Evolutionary conservation across 441 rosid genomes (phyloP).

Genomic region (Viola pubescens): DNA sequence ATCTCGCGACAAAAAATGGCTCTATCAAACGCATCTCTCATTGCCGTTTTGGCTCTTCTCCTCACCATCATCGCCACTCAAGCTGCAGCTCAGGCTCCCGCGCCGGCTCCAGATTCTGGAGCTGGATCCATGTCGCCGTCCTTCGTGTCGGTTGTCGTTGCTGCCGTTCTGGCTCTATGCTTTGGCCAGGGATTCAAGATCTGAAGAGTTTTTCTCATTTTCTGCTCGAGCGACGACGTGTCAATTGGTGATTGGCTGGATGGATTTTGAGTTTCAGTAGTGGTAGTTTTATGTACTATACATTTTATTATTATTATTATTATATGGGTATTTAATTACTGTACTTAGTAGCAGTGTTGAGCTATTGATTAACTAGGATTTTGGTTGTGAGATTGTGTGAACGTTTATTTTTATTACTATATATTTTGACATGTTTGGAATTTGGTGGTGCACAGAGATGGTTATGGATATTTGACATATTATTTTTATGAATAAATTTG

Average conservation of each 20-base stretch:
- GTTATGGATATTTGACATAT: no score
- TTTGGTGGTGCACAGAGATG: constrained; percentile 4
- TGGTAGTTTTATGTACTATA: background rate
- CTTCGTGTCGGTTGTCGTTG: constrained; percentile 18
- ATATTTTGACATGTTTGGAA: background rate
- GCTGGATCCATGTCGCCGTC: constrained; percentile 34
- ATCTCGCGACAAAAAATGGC: constrained; percentile 19
- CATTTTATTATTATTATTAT: background rate
- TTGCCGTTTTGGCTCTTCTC: constrained; percentile 25
- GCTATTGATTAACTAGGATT: background rate
- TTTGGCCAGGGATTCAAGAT: constrained; percentile 36
- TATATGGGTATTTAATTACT: background rate
- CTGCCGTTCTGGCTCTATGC: constrained; percentile 23
- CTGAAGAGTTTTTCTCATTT: constrained; percentile 16
- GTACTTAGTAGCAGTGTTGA: constrained; percentile 15
- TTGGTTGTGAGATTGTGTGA: background rate
- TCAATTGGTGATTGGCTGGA: constrained; percentile 9
- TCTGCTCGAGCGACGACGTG: background rate
- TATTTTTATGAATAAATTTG: constrained; percentile 1
- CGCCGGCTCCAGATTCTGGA: constrained; percentile 44
- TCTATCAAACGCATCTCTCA: constrained; percentile 15
- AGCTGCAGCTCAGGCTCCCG: constrained; percentile 15
- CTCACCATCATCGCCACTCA: constrained; percentile 19
- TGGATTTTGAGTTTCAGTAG: constrained; percentile 1
- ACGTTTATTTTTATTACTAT: constrained; percentile 8